Evolutionary conservation across 495 filamentous ascomycete species (phyloP).

Genomic region (Aspergillus saccharolyticus): DNA sequence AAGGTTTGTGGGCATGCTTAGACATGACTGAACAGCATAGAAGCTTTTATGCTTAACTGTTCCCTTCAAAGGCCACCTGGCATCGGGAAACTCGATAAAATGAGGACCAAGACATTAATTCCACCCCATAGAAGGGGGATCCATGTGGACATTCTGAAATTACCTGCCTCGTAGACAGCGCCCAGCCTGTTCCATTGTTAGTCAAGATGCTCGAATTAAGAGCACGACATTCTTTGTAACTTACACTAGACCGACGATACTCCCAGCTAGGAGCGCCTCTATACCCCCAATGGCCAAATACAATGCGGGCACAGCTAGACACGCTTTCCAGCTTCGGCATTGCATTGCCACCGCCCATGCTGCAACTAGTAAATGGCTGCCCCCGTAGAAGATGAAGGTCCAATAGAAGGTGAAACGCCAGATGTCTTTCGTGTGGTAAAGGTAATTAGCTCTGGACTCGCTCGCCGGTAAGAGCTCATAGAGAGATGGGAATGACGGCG

Average conservation of each 20-base stretch:
- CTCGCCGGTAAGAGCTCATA: constrained; percentile 65
- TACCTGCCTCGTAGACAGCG: constrained; percentile 79
- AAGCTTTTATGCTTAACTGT: neutral
- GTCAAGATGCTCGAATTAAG: neutral
- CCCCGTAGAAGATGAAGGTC: constrained; percentile 57
- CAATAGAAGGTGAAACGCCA: constrained; percentile 91
- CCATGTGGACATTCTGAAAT: constrained; percentile 95
- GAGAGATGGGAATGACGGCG: constrained; percentile 81
- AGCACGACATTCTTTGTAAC: constrained; percentile 31
- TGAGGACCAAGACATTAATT: constrained; percentile 82
- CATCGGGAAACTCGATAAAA: constrained; percentile 90
- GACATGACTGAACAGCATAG: neutral
- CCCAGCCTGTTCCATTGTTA: constrained; percentile 57
- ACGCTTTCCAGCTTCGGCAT: constrained; percentile 61
- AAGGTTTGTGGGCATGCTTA: neutral
- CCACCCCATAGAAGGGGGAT: constrained; percentile 92
- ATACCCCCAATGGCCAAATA: constrained; percentile 70
- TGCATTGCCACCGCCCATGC: constrained; percentile 71
- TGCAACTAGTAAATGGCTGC: constrained; percentile 50
- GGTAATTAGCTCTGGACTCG: constrained; percentile 51
- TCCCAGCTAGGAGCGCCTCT: constrained; percentile 82
- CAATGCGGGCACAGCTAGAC: constrained; percentile 71
- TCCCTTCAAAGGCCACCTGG: constrained; percentile 76
- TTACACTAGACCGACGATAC: constrained; percentile 82
- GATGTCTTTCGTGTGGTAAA: constrained; percentile 75